Evolutionary conservation across 495 filamentous ascomycete species (phyloP).

Genomic region (Penicillium samsonianum): DNA sequence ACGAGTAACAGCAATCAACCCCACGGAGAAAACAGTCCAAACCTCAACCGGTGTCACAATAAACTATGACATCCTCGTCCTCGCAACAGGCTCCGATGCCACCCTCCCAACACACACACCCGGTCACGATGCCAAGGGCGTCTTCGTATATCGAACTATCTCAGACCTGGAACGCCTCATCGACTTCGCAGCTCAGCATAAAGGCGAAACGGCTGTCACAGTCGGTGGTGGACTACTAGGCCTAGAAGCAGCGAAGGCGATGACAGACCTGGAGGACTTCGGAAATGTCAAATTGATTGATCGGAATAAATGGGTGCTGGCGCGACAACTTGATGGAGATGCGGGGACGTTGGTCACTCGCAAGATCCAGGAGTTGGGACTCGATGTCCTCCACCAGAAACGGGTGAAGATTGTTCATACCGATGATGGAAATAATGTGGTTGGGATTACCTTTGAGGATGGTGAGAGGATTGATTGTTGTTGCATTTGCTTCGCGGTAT

Average conservation of each 20-base stretch:
- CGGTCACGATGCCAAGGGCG: constrained; percentile 79
- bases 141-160: constrained; percentile 95
- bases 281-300: constrained; percentile 81
- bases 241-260: constrained; percentile 91
- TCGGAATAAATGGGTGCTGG: constrained; percentile 86
- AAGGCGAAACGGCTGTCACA: constrained; percentile 71
- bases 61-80: constrained; percentile 83
- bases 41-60: constrained; percentile 72
- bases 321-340: constrained; percentile 82
- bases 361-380: constrained; percentile 75
- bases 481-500: constrained; percentile 84
- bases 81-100: constrained; percentile 91
- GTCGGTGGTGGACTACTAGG: constrained; percentile 92
- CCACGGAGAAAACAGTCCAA: constrained; percentile 62
- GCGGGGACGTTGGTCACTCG: constrained; percentile 84
- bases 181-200: constrained; percentile 62
- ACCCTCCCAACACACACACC: constrained; percentile 79
- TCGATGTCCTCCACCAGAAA: constrained; percentile 82
- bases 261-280: constrained; percentile 86
- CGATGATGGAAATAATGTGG: constrained; percentile 65
- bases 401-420: constrained; percentile 72
- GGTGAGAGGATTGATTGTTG: constrained; percentile 80
- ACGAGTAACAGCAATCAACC: constrained; percentile 68
- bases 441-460: constrained; percentile 80
- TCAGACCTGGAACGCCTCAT: constrained; percentile 83